These are phyloP conservation scores for Lecanicillium sp. DNA, from an alignment of 2,329 filamentous ascomycete genomes.

Conservation along the genomic window DNA sequence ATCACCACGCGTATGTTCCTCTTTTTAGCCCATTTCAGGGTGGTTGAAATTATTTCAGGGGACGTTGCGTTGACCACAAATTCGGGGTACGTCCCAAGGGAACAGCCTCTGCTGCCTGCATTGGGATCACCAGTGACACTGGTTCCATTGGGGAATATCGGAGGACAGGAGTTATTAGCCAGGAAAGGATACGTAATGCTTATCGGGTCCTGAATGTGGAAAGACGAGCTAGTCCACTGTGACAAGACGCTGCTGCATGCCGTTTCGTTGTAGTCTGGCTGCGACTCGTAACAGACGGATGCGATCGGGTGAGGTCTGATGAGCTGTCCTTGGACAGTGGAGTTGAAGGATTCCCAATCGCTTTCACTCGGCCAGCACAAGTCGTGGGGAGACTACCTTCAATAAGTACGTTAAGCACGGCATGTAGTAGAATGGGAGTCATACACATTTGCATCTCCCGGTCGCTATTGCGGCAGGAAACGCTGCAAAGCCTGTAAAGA, in stretches of 20 bases:
- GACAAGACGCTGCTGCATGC: constrained; percentile 27
- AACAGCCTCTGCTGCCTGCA: constrained; percentile 27
- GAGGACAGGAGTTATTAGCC: constrained; percentile 19
- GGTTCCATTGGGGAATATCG: constrained; percentile 24
- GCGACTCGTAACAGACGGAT: constrained; percentile 37
- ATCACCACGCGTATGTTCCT: constrained; percentile 17
- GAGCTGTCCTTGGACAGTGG: constrained; percentile 36
- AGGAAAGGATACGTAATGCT: constrained; percentile 14
- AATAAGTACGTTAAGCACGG: too few relatives aligned
- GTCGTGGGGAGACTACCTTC: constrained; percentile 22
- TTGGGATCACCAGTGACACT: constrained; percentile 21
- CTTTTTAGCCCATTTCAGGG: constrained; percentile 21
- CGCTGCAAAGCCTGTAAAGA: too few relatives aligned
- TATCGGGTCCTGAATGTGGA: constrained; percentile 1
- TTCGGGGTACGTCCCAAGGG: constrained; percentile 27
- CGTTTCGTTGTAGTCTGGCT: constrained; percentile 28
- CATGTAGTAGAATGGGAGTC: too few relatives aligned
- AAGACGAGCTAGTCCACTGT: constrained; percentile 17
- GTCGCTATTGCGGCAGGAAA: too few relatives aligned
- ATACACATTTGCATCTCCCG: too few relatives aligned
- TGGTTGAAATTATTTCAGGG: constrained; percentile 15
- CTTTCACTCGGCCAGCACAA: constrained; percentile 35
- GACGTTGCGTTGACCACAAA: constrained; percentile 21
- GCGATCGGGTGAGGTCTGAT: constrained; percentile 42
- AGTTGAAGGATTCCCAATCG: constrained; percentile 39